Evolutionary conservation across 2,329 filamentous ascomycete species (phyloP), one percentile per base, ranked within the genome.

Genomic region (Phaeoacremonium minimum): DNA sequence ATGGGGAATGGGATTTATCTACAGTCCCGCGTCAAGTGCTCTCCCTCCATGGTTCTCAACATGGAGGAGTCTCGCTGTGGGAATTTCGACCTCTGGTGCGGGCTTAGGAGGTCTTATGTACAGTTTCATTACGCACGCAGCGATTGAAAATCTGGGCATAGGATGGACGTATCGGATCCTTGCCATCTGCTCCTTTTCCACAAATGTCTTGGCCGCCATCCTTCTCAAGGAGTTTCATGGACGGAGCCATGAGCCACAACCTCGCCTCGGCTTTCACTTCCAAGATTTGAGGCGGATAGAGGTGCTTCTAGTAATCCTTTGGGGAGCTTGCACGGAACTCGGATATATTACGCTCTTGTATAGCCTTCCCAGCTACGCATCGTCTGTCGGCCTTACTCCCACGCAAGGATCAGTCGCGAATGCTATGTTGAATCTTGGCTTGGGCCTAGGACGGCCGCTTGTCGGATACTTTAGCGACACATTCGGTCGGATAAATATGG

Each of bases 331-430:
- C 43, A 77, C 69, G 34, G 77, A 83, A 68, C 60, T 85, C 6
- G 81, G 76, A 6, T 85, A 85, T 45, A 73, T 83, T 15, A 73
- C 80, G 0, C 56, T 85, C 3, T 63, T 84, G 3, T 85, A 82
- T 57, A 78, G 72, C 4, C 55, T 85, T 7, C 74, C 81, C 2
- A 78, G 74, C 40, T 85, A 81, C 48, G 77, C 77, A 2, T 60
- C 69, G 6, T 69, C 69, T 0, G 69, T 83, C 22, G 80, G 80
- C 0, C 65, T 85, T 4, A 66, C 65, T 1, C 59, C 75, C 3
- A 60, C 71, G n/a, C 78, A 85, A 51, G 80, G 75, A 1, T 71
- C 73, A 12, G 63, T 79, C 28, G 66, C 83, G n/a, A 72, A 72
- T 4, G 80, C 80, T 0, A 48, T 84, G 8, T 58, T 85, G 35